Percentiles rank a stretch among this genome's conserved stretches.
Evolutionary conservation across 139 green algal genomes (phyloP).

Genomic region (Zygnema circumcarinatum): DNA sequence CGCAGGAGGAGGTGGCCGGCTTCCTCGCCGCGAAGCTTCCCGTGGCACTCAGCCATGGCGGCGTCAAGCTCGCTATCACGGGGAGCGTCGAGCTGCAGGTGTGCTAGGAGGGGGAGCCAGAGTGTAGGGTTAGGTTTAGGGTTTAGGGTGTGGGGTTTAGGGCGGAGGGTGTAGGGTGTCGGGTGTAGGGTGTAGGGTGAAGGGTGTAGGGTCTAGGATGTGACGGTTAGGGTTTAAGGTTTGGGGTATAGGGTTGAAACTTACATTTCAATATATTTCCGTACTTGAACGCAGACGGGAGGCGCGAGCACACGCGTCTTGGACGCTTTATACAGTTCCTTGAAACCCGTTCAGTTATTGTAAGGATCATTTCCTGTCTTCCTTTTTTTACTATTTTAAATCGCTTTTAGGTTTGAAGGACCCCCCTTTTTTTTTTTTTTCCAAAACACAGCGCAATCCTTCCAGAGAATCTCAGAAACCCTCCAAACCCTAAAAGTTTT

Average conservation of each 20-base stretch:
- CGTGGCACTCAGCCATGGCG: not conserved
- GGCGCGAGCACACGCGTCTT: not conserved
- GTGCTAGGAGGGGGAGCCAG: too few relatives aligned
- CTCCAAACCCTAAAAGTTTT: not conserved
- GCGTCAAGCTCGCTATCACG: not conserved
- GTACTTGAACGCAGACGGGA: not conserved
- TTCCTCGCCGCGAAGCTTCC: not conserved
- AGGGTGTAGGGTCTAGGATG: too few relatives aligned
- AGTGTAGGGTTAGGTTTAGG: too few relatives aligned
- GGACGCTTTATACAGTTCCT: not conserved
- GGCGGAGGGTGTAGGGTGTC: too few relatives aligned
- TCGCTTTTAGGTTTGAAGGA: not conserved
- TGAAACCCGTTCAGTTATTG: not conserved
- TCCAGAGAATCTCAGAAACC: not conserved
- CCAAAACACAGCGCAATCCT: not conserved
- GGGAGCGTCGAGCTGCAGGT: not conserved
- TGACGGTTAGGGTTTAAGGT: too few relatives aligned
- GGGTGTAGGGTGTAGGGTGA: too few relatives aligned
- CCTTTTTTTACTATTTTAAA: not conserved
- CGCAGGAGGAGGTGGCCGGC: not conserved
- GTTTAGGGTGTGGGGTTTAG: not conserved
- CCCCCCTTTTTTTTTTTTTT: not conserved
- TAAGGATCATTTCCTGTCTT: not conserved
- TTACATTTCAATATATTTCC: not conserved
- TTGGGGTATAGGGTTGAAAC: not conserved